Percentiles rank a stretch among this genome's conserved stretches.
phyloP scores from a whole-genome alignment of 2,329 filamentous ascomycete genomes.

The Rutstroemia sp. region DNA sequence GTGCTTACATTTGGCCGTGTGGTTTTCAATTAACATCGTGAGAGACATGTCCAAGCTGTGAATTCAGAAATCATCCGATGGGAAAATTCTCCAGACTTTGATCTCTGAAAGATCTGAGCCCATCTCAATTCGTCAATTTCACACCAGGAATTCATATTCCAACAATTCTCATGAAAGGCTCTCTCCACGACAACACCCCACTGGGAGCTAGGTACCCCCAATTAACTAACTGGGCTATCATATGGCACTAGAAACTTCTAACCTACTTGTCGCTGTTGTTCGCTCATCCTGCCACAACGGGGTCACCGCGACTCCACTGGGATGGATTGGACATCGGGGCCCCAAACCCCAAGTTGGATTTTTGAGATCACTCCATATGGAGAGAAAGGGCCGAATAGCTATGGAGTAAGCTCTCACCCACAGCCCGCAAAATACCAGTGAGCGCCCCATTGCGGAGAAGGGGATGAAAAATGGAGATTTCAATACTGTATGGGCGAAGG shows the following conservation, averaged over 20 bases:
- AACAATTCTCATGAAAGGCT: too few species aligned
- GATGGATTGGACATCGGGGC: neutral
- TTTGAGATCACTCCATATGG: neutral
- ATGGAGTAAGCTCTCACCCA: neutral
- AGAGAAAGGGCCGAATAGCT: constrained; percentile 1
- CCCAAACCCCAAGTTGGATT: too few species aligned
- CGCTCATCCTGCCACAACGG: neutral
- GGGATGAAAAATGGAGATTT: neutral
- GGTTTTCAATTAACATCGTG: too few species aligned
- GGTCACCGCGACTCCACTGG: neutral
- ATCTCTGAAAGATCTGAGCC: too few species aligned
- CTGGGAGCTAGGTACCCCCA: neutral
- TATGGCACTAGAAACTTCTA: neutral
- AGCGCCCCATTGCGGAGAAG: neutral
- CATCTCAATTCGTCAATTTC: too few species aligned
- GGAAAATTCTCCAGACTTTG: too few species aligned
- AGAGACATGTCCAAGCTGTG: too few species aligned
- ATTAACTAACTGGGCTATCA: neutral
- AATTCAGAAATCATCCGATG: too few species aligned
- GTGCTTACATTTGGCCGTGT: too few species aligned
- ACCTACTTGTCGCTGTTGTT: neutral
- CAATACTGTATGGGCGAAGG: neutral
- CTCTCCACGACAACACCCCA: too few species aligned
- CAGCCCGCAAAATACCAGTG: neutral
- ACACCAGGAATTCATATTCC: too few species aligned